These are phyloP conservation scores for Camelina sativa DNA, from an alignment of 345 rosid species.

Conservation along the genomic window DNA sequence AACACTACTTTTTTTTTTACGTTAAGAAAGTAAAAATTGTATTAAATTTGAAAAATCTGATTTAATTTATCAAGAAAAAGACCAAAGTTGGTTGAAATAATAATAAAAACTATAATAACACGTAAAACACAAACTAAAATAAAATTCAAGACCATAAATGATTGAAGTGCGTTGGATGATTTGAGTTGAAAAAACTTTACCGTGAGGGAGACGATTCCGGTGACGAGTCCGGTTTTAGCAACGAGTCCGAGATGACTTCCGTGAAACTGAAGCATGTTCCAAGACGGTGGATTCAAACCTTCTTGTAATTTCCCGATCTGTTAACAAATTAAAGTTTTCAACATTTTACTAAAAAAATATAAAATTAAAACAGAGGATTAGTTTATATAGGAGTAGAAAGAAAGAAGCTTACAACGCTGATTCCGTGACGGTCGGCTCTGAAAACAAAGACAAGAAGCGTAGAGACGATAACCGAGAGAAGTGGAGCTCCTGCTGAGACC, in stretches of 20 bases:
- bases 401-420: constrained; percentile 56
- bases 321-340: not conserved
- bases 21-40: not conserved
- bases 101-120: not conserved
- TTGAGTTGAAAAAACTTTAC: constrained; percentile 45
- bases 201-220: constrained; percentile 95
- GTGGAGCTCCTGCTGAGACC: constrained; percentile 90
- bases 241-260: constrained; percentile 76
- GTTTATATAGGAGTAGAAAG: not conserved
- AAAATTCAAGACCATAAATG: not conserved
- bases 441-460: constrained; percentile 77
- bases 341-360: not conserved
- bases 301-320: constrained; percentile 86
- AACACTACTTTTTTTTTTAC: not conserved
- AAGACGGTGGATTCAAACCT: constrained; percentile 94
- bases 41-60: no score
- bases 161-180: not conserved
- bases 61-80: not conserved
- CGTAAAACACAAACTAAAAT: not conserved
- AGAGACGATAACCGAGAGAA: constrained; percentile 71
- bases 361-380: constrained; percentile 9
- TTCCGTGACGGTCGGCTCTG: constrained; percentile 79
- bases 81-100: no score
- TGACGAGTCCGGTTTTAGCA: constrained; percentile 76
- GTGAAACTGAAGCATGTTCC: constrained; percentile 81